phyloP scores from a whole-genome alignment of 768 basidiomycete species.

The Serendipita sp. region DNA sequence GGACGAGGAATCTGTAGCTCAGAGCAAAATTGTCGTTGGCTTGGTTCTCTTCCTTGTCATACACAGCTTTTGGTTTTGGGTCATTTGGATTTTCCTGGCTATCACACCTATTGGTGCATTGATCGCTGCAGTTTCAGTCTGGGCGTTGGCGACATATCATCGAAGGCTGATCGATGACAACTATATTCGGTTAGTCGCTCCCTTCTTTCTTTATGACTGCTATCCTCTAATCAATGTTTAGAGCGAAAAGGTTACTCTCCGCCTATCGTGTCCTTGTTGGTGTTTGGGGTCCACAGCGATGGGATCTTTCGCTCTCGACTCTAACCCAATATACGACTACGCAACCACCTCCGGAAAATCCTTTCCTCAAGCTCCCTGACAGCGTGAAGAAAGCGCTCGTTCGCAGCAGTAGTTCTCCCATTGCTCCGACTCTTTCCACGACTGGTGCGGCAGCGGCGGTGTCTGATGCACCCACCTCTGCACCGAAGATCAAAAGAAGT shows the following conservation, averaged over 20 bases:
- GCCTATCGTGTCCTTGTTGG: slow-evolving; percentile 97
- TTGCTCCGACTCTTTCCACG: slow-evolving; percentile 13
- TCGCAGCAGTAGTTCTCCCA: slow-evolving; percentile 8
- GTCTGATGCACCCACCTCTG: slow-evolving; percentile 12
- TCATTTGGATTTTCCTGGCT: slow-evolving; percentile 70
- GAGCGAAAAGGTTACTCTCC: slow-evolving; percentile 72
- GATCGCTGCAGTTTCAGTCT: slow-evolving; percentile 50
- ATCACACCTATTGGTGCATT: slow-evolving; percentile 60
- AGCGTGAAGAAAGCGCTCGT: slow-evolving; percentile 25
- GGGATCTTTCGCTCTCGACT: slow-evolving; percentile 64
- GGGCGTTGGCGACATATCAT: slow-evolving; percentile 73
- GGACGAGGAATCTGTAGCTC: slow-evolving; percentile 89
- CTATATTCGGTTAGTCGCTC: slow-evolving; percentile 15
- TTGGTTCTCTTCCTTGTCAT: slow-evolving; percentile 51
- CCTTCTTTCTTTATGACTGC: background rate
- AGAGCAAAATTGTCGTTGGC: slow-evolving; percentile 90
- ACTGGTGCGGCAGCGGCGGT: slow-evolving; percentile 13
- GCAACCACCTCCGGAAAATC: slow-evolving; percentile 44
- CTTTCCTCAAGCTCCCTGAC: slow-evolving; percentile 33
- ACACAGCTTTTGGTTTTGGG: slow-evolving; percentile 73
- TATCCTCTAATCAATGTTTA: slow-evolving; percentile 19
- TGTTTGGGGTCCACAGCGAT: slow-evolving; percentile 73
- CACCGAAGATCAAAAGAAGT: slow-evolving; percentile 12
- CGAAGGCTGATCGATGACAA: slow-evolving; percentile 69
- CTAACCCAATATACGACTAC: slow-evolving; percentile 61